phyloP scores from a whole-genome alignment of 129 eudicot species.

The Escallonia rubra region DNA sequence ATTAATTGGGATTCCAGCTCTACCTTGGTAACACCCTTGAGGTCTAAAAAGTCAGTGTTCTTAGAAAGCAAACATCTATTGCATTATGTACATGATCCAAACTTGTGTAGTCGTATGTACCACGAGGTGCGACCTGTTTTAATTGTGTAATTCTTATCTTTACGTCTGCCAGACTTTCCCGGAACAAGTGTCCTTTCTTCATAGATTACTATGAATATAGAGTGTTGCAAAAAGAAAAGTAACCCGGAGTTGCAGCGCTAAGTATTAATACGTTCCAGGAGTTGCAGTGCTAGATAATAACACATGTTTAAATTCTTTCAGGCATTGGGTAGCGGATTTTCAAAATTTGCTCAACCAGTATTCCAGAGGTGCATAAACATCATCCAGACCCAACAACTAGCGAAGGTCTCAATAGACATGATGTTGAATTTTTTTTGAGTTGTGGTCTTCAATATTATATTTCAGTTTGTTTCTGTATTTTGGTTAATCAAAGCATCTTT shows the following conservation, averaged over 20 bases:
- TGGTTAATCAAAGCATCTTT: no score
- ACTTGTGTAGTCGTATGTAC: no score
- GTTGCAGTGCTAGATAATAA: constrained; percentile 5
- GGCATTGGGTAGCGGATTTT: constrained; percentile 90
- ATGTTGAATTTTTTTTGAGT: constrained; percentile 8
- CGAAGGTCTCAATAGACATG: constrained; percentile 53
- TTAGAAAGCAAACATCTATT: no score
- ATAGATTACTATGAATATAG: background rate
- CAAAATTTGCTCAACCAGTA: constrained; percentile 89
- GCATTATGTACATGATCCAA: no score
- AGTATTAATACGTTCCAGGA: constrained; percentile 1
- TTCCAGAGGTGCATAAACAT: constrained; percentile 94
- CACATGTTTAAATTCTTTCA: constrained; percentile 31
- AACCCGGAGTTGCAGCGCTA: background rate
- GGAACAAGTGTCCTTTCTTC: background rate
- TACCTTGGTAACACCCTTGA: no score
- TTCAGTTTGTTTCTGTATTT: constrained; percentile 6
- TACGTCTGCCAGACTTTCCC: no score
- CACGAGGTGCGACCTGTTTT: no score
- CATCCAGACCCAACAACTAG: constrained; percentile 84
- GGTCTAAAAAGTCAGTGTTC: no score
- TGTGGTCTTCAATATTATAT: constrained; percentile 1
- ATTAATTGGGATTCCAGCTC: no score
- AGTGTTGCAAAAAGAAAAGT: background rate
- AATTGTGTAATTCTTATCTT: no score